Percentiles rank a stretch among this genome's conserved stretches.
Conservation (phyloP, 2,329 filamentous ascomycete genomes). For the Bipolaris victoriae region DNA sequence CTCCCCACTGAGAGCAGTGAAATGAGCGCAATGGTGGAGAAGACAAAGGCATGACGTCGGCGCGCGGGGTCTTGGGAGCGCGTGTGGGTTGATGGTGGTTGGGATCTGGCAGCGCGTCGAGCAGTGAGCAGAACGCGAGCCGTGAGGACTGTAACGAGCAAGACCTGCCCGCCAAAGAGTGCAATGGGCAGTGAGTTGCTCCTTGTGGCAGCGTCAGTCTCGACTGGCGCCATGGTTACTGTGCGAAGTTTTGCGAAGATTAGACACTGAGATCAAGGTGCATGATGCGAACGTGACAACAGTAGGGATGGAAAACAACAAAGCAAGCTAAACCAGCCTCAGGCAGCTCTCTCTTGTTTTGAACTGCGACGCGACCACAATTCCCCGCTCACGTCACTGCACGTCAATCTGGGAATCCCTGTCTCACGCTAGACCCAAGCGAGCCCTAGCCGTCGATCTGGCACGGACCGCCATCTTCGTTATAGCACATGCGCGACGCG, state of each 20-base stretch:
- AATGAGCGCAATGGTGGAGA: constrained; percentile 54
- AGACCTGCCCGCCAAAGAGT: constrained; percentile 39
- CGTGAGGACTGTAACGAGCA: constrained; percentile 41
- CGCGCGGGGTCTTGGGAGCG: constrained; percentile 41
- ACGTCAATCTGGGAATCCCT: constrained; percentile 21
- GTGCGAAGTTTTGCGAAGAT: constrained; percentile 3
- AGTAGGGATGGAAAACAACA: constrained; percentile 6
- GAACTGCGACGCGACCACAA: constrained; percentile 30
- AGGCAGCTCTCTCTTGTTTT: constrained; percentile 30
- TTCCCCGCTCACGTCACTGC: constrained; percentile 34
- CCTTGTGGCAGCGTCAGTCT: constrained; percentile 35
- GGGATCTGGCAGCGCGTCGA: constrained; percentile 37
- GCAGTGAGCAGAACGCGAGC: constrained; percentile 38
- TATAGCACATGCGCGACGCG: constrained; percentile 13
- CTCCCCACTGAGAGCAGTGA: constrained; percentile 55
- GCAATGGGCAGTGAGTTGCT: constrained; percentile 45
- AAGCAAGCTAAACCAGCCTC: constrained; percentile 1
- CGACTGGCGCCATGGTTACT: constrained; percentile 45
- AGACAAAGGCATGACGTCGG: constrained; percentile 45
- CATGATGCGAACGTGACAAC: constrained; percentile 20
- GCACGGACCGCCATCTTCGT: constrained; percentile 5
- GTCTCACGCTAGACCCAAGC: constrained; percentile 18
- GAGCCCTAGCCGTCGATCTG: constrained; percentile 26
- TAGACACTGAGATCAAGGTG: constrained; percentile 13
- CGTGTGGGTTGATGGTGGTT: constrained; percentile 45